A percentile compares a stretch with the other conserved stretches of the same genome.
These are phyloP conservation scores for Eucalyptus cloeziana DNA, from an alignment of 345 rosid genomes.

Conservation along the genomic window DNA sequence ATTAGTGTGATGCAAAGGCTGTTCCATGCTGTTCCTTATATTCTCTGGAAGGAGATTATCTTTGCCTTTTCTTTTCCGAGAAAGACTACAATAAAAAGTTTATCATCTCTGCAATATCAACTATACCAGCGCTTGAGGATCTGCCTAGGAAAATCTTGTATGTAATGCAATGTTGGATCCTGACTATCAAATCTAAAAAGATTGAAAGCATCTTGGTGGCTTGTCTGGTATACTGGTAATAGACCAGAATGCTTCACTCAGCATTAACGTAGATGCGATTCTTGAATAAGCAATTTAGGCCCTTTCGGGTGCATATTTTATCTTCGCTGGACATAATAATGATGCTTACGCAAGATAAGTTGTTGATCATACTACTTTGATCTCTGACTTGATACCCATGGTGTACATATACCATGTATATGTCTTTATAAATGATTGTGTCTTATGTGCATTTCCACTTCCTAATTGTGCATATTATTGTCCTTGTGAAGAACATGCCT, in stretches of 20 bases:
- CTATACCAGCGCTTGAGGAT: neutral
- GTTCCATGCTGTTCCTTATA: neutral
- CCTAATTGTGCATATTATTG: neutral
- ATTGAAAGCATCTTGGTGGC: neutral
- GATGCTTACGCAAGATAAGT: neutral
- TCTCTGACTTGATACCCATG: neutral
- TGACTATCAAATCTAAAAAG: neutral
- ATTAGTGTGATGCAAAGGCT: neutral
- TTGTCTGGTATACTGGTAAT: neutral
- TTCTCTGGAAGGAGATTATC: neutral
- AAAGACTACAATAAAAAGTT: neutral
- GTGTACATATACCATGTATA: neutral
- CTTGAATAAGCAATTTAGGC: neutral
- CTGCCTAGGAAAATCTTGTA: neutral
- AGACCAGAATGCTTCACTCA: neutral
- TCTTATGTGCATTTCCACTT: neutral
- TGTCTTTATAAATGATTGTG: neutral
- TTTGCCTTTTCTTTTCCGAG: neutral
- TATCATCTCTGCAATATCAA: neutral
- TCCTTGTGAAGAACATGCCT: constrained; percentile 26
- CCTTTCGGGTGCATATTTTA: neutral
- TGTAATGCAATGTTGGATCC: neutral
- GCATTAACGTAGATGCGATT: neutral
- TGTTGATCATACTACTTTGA: neutral
- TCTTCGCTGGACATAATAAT: neutral